These are phyloP conservation scores for Dillenia turbinata DNA, from an alignment of 164 flowering plant species.

Conservation along the genomic window DNA sequence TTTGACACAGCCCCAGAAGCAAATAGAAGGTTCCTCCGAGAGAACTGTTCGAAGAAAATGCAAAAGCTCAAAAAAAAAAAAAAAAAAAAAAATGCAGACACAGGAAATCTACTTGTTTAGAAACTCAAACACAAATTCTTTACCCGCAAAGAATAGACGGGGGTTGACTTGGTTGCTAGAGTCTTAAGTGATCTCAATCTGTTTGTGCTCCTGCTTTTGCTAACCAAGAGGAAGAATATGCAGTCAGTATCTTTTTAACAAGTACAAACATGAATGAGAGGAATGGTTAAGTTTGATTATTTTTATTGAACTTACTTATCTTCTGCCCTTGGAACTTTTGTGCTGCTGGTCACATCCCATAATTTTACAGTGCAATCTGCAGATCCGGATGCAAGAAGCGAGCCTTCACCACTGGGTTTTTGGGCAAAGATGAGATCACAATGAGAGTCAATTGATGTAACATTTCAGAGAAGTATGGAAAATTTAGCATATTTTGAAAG, in stretches of 20 bases:
- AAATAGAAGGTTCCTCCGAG: conserved; percentile 36
- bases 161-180: conserved; percentile 81
- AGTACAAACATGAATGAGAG: neutral
- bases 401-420: conserved; percentile 78
- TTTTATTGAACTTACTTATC: conserved; percentile 61
- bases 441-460: too few relatives aligned
- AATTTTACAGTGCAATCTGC: conserved; percentile 95
- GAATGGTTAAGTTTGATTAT: neutral
- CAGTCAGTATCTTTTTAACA: neutral
- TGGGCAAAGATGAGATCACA: too few relatives aligned
- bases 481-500: neutral
- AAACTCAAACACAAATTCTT: neutral
- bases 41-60: conserved; percentile 23
- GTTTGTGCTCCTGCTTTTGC: conserved; percentile 62
- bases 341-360: conserved; percentile 90
- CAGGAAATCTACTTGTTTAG: neutral
- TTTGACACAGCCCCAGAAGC: conserved; percentile 34
- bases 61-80: neutral
- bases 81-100: neutral
- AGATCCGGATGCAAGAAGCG: conserved; percentile 96
- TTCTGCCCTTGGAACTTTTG: conserved; percentile 52
- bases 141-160: conserved; percentile 76
- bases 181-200: conserved; percentile 81
- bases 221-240: conserved; percentile 9
- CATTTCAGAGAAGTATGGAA: neutral